Base-by-base conservation (phyloP, 345 rosid genomes). In the Arabidopsis arenosa region DNA sequence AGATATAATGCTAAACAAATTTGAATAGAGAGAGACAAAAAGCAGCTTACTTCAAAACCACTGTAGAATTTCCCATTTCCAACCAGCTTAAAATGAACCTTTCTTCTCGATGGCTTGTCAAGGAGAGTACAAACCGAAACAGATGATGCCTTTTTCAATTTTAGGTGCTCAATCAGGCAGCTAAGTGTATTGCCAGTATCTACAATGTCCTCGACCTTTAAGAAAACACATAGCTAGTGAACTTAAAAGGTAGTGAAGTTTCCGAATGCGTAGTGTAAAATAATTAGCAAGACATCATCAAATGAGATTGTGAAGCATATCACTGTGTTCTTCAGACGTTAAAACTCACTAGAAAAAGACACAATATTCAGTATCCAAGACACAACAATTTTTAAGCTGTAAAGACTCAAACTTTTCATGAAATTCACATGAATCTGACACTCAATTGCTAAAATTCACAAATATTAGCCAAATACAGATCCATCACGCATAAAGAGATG, bases 131-230 rank as follows among this genome's bases (percentile, higher is more conserved):
- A 92, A 18, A 92, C 95, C 1, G 99, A 94, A 12, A 95, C 88
- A 56, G 99, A 86, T 18, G 92, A 80, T 2, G 83, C 97, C 41
- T 90, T 92, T 75, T 85, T 90, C 4, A 76, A 57, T 70, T 83
- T 79, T 83, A 94, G 18, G 73, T 85, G 86, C 23, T 78, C 72
- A 40, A 94, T 86, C 26, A 94, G 79, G 73, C 84, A 67, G 23
- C 83, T 85, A 32, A 94, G 61, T n/a, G 98, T 92, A 82, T 67
- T 76, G 33, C 98, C 97, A 1, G 97, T 90, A 83, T 94, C 98
- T 17, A 94, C 88, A 72, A 94, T 94, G 72, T 92, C 98, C 84
- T 94, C 98, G 33, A 94, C 97, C 98, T 92, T 75, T 23, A 32
- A 76, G 43, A 67, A 49, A 33, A 70, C 40, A 59, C 47, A 64